Evolutionary conservation across 768 basidiomycete genomes (phyloP), one percentile per base, ranked within the genome.

Genomic region (Phaeotremella fagi): DNA sequence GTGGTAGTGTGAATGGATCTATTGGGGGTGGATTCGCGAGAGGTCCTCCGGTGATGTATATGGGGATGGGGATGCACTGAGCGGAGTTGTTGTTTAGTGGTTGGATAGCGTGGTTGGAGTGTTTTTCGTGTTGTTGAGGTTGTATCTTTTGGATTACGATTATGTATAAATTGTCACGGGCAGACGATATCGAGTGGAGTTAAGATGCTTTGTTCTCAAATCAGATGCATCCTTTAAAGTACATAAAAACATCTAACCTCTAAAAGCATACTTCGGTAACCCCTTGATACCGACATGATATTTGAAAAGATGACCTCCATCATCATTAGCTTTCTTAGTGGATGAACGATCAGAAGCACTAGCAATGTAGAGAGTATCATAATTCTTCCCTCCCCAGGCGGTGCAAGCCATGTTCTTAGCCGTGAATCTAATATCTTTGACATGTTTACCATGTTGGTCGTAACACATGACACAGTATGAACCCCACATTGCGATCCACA

Each of bases 401-500:
- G 58, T 60, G 45, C 58, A 60, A 7, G 58, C 53, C 53, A 52
- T 52, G 28, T 60, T 60, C n/a, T 48, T 46, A 4, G 58, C 58
- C n/a, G 58, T 46, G 45, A 55, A 60, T 15, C 46, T 42, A 38
- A 60, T 60, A 20, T 60, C 58, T 26, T 52, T 51, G 2, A 60
- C 43, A 28, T 60, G 58, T 33, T 51, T 41, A 15, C 58, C 58
- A 14, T 36, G 24, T 3, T 54, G 5, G n/a, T 41, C 43, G 33
- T 52, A 60, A 22, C 49, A 50, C 58, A 60, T 60, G 22, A 60
- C 58, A 16, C 58, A 45, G n/a, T 36, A 48, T 18, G 44, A 41
- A 1, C 38, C 58, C 58, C 58, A 60, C 58, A 60, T 60, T 18
- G 58, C 58, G 49, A 60, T 60, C 53, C 52, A 60, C 24, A 60